A percentile compares a stretch with the other conserved stretches of the same genome.
phyloP scores from a whole-genome alignment of 2,329 filamentous ascomycete genomes.

The Orbilia quercus region DNA sequence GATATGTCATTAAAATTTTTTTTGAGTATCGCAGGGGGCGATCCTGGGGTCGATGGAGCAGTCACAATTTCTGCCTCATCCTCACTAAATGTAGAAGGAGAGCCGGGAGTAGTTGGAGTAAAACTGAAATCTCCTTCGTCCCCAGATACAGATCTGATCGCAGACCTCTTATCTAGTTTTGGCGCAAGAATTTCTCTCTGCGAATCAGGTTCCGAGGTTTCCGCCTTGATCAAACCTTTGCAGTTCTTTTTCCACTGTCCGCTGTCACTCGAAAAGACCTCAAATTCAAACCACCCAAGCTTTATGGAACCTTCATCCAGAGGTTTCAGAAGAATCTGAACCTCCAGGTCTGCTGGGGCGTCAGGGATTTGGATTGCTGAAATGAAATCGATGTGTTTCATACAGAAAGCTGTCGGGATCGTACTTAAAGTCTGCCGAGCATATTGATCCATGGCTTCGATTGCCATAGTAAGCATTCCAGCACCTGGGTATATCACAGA shows the following conservation, averaged over 20 bases:
- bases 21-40: not conserved
- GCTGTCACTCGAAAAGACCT: slow-evolving; percentile 13
- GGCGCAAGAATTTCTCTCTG: too few relatives aligned
- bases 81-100: slow-evolving; percentile 1
- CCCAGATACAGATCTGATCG: too few relatives aligned
- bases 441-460: slow-evolving; percentile 47
- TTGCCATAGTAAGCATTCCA: slow-evolving; percentile 41
- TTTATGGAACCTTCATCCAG: slow-evolving; percentile 8
- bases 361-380: slow-evolving; percentile 32
- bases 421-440: slow-evolving; percentile 7
- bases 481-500: slow-evolving; percentile 31
- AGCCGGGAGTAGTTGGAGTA: not conserved
- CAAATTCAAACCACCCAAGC: slow-evolving; percentile 38
- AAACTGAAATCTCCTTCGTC: not conserved
- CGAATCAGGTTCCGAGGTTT: not conserved
- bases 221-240: slow-evolving; percentile 18
- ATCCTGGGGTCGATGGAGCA: not conserved
- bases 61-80: not conserved
- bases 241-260: slow-evolving; percentile 35
- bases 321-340: slow-evolving; percentile 11
- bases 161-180: not conserved
- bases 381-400: slow-evolving; percentile 36
- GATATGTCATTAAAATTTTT: not conserved
- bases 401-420: slow-evolving; percentile 12
- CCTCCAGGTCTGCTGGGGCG: slow-evolving; percentile 2